phyloP scores from a whole-genome alignment of 2,329 filamentous ascomycete genomes.

The Diaporthe aspalathi region DNA sequence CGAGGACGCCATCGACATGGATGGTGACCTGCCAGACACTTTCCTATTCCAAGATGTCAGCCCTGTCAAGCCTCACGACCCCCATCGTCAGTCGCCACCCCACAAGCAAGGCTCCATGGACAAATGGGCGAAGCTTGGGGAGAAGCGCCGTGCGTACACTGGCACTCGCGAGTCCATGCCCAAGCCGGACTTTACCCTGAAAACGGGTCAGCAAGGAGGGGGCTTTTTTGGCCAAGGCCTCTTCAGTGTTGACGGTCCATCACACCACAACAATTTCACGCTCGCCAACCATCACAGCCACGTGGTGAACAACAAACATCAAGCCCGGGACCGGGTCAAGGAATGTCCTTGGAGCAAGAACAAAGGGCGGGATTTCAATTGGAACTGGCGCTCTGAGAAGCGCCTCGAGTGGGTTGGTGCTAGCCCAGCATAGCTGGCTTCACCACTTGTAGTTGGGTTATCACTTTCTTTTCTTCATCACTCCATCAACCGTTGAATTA shows the following conservation, averaged over 20 bases:
- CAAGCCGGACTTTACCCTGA: constrained; percentile 58
- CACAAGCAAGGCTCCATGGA: constrained; percentile 74
- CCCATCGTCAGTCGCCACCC: constrained; percentile 69
- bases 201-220: constrained; percentile 59
- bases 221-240: constrained; percentile 58
- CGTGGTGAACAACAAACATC: constrained; percentile 51
- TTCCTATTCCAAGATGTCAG: constrained; percentile 79
- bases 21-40: constrained; percentile 74
- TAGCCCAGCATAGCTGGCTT: constrained; percentile 66
- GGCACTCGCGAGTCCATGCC: constrained; percentile 57
- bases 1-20: constrained; percentile 61
- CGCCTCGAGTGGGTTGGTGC: constrained; percentile 90
- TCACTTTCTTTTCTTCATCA: constrained; percentile 43
- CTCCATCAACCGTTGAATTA: constrained; percentile 17
- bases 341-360: constrained; percentile 68
- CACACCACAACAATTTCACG: constrained; percentile 43
- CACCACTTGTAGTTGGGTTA: constrained; percentile 72
- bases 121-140: constrained; percentile 91
- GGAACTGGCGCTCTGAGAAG: constrained; percentile 69
- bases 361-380: constrained; percentile 65
- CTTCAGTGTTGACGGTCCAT: constrained; percentile 57
- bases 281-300: constrained; percentile 42
- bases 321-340: constrained; percentile 59
- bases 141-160: constrained; percentile 78
- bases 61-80: constrained; percentile 50